Evolutionary conservation across 2,329 filamentous ascomycete genomes (phyloP), one percentile per base, ranked within the genome.

Genomic region (Paracamarosporium sp.): DNA sequence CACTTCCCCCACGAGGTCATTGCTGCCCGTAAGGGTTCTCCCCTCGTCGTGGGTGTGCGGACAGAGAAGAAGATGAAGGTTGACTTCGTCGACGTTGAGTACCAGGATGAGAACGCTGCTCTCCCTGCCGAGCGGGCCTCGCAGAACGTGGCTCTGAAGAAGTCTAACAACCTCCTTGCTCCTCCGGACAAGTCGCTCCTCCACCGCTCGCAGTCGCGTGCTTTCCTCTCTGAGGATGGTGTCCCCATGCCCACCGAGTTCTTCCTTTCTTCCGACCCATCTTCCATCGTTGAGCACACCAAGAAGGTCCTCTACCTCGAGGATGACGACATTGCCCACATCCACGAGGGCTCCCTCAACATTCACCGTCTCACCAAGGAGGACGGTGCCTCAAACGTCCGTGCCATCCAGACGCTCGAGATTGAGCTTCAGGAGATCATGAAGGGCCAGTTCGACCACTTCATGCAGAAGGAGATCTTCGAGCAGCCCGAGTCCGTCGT

Each of bases 391-490:
- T 96, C 92, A 81, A 97, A 98, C 76, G 93, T 98, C 70, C 93
- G 95, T 78, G 92, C 91, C 71, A 99, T 99, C 78, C 95, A 99
- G 86, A 99, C 95, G 55, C 88, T 99, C 55, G 95, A 99, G 85
- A 91, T 99, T 50, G 93, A 99, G 85, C 90, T 99, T 65, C 95
- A 99, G 84, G 93, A 99, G 85, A 99, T 99, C 81, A 99, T 99
- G 95, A 99, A 99, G 90, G 95, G 95, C 80, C 96, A 95, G 78
- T 99, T 98, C 81, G 95, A 99, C 80, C 95, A 99, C 84, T 99
- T 97, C 86, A 99, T 99, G 95, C 95, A 99, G 80, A 99, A 99
- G 88, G 95, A 99, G 80, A 99, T 99, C 75, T 99, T 99, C 79
- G 95, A 99, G 86, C 95, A 99, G 85, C 95, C 95, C 75, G 95